Conservation (phyloP, 805 yeast genomes). For the Sugiyamaella mastotermitis region DNA sequence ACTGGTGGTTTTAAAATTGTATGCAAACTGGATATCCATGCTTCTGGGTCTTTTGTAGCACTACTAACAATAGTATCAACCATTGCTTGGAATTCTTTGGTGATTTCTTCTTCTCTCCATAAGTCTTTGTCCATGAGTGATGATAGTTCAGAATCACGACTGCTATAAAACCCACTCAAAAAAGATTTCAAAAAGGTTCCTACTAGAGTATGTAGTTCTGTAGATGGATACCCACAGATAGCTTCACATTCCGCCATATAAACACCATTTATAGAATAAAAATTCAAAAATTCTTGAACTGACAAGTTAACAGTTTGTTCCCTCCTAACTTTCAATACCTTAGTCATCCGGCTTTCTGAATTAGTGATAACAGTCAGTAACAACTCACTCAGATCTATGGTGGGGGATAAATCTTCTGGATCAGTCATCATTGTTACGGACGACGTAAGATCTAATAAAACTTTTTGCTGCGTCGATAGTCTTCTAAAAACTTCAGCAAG, state of each 20-base stretch:
- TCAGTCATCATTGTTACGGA: too few relatives aligned
- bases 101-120: conserved; percentile 73
- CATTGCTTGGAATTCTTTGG: conserved; percentile 40
- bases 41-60: conserved; percentile 40
- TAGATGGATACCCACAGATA: conserved; percentile 59
- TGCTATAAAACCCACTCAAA: conserved; percentile 48
- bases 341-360: conserved; percentile 70
- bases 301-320: conserved; percentile 54
- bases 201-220: conserved; percentile 61
- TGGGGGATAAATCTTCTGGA: conserved; percentile 20
- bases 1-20: conserved; percentile 5
- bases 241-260: conserved; percentile 81
- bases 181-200: conserved; percentile 61
- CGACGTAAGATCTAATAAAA: conserved; percentile 65
- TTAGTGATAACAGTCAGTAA: conserved; percentile 63
- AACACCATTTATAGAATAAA: conserved; percentile 59
- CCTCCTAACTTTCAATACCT: conserved; percentile 69
- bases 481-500: conserved; percentile 70
- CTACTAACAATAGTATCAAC: conserved; percentile 48
- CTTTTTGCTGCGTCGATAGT: conserved; percentile 70
- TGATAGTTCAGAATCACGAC: conserved; percentile 42
- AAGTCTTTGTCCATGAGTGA: conserved; percentile 55
- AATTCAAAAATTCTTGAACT: conserved; percentile 57
- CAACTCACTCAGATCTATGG: conserved; percentile 60
- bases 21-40: conserved; percentile 40